phyloP scores from a whole-genome alignment of 805 yeast species.

The Ascoidea asiatica region DNA sequence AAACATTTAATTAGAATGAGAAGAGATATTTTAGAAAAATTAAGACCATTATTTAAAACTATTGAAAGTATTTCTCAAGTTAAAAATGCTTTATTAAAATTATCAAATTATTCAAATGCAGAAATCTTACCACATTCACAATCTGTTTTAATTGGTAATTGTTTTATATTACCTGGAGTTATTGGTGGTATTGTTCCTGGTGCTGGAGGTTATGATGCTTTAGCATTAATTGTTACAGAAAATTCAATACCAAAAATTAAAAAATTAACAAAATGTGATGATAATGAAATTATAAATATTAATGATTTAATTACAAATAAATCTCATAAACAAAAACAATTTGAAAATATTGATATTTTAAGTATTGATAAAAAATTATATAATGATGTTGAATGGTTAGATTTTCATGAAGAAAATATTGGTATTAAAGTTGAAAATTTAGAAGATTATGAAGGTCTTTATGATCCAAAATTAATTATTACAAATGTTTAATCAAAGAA shows the following conservation, averaged over 20 bases:
- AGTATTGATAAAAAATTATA: slow-evolving; percentile 18
- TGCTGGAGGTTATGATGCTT: slow-evolving; percentile 96
- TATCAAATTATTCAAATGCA: slow-evolving; percentile 61
- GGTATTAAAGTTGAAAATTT: slow-evolving; percentile 43
- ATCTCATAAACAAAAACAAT: slow-evolving; percentile 10
- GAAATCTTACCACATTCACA: slow-evolving; percentile 82
- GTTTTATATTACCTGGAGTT: slow-evolving; percentile 52
- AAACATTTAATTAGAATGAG: slow-evolving; percentile 11
- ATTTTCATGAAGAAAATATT: slow-evolving; percentile 43
- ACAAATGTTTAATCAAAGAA: too few species aligned
- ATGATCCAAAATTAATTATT: too few species aligned
- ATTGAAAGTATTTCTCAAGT: slow-evolving; percentile 31
- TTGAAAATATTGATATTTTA: slow-evolving; percentile 13
- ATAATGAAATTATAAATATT: not conserved
- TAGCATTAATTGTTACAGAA: slow-evolving; percentile 53
- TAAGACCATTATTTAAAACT: slow-evolving; percentile 20
- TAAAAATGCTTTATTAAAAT: slow-evolving; percentile 39
- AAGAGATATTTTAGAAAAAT: slow-evolving; percentile 7
- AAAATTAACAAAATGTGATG: slow-evolving; percentile 12
- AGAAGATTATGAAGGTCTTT: slow-evolving; percentile 3
- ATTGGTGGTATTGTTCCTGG: slow-evolving; percentile 97
- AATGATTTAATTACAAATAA: slow-evolving; percentile 4
- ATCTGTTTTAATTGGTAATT: slow-evolving; percentile 50
- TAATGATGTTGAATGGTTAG: slow-evolving; percentile 49
- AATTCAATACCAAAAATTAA: slow-evolving; percentile 23